Base-by-base conservation (phyloP, 805 yeast genomes). In the Ogataea degrootiae region DNA sequence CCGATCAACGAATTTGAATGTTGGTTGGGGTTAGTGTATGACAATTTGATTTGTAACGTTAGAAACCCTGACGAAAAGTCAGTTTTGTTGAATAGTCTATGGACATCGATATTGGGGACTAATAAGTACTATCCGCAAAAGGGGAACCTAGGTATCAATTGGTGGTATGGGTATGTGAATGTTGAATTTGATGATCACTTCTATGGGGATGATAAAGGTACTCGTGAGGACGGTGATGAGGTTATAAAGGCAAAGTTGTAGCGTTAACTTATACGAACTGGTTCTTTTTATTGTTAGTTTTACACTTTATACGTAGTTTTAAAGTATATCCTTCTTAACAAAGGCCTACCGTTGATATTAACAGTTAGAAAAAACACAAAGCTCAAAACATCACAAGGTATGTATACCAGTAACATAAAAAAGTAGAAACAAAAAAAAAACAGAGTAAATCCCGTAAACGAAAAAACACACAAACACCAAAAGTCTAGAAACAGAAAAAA, bases 61-160 rank as follows among this genome's bases (percentile, higher is more conserved):
- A 22, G 42, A 7, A 50, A 55, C 31, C 37, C 31, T 2, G 53
- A 51, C 26, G 86, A 82, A 54, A 58, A 55, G 19, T 49, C 50
- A 2, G 73, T 62, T 36, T 65, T 82, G 44, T 58, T 66, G 12
- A 66, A 62, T 19, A 61, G 62, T 39, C 56, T 81, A 41, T 82
- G 87, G 85, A 73, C 71, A 37, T 66, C 74, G 26, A 60, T 84
- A 11, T 46, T 67, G 5, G 51, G 53, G 4, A 73, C 83, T 42
- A 84, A 79, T 53, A 82, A 77, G 49, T 67, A 78, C 46, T 84
- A 80, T 53, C 66, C 79, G 46, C 80, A 79, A 52, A 70, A 83
- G 52, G 75, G 80, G 5, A 76, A 74, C 39, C 46, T 78, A 37
- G 86, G 79, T 1, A 71, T 77, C 44, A 64, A 65, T 21, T 83